phyloP scores from a whole-genome alignment of 345 rosid genomes.

The Acer negundo region DNA sequence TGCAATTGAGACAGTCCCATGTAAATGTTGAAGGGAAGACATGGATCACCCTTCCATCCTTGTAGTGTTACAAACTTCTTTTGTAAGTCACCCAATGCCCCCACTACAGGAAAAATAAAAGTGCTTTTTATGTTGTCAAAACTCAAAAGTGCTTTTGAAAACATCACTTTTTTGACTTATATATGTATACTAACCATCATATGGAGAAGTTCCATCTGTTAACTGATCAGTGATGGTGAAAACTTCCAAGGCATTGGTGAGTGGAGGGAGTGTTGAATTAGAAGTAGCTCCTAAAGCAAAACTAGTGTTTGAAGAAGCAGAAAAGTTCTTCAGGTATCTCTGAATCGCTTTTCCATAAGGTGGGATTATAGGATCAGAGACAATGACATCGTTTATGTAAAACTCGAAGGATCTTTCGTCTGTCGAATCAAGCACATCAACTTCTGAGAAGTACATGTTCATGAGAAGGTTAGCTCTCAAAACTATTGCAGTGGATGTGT shows the following conservation, averaged over 20 bases:
- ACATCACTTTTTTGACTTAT: too few relatives aligned
- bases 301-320: slow-evolving; percentile 26
- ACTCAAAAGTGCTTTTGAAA: background rate
- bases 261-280: slow-evolving; percentile 48
- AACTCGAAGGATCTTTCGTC: slow-evolving; percentile 38
- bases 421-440: slow-evolving; percentile 26
- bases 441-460: slow-evolving; percentile 51
- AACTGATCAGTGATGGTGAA: slow-evolving; percentile 25
- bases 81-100: slow-evolving; percentile 26
- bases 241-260: slow-evolving; percentile 48
- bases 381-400: slow-evolving; percentile 2
- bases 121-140: background rate
- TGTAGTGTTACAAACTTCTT: slow-evolving; percentile 13
- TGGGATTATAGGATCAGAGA: slow-evolving; percentile 23
- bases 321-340: background rate
- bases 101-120: slow-evolving; percentile 23
- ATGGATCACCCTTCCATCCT: slow-evolving; percentile 49
- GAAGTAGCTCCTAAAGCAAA: slow-evolving; percentile 34
- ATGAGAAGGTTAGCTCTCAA: slow-evolving; percentile 18
- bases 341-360: slow-evolving; percentile 25
- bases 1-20: slow-evolving; percentile 53
- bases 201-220: slow-evolving; percentile 32
- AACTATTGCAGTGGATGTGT: background rate
- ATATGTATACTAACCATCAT: slow-evolving; percentile 31
- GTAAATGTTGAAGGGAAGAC: slow-evolving; percentile 42